Conservation (phyloP, 305 asterid genomes). For the Fraxinus velutina region DNA sequence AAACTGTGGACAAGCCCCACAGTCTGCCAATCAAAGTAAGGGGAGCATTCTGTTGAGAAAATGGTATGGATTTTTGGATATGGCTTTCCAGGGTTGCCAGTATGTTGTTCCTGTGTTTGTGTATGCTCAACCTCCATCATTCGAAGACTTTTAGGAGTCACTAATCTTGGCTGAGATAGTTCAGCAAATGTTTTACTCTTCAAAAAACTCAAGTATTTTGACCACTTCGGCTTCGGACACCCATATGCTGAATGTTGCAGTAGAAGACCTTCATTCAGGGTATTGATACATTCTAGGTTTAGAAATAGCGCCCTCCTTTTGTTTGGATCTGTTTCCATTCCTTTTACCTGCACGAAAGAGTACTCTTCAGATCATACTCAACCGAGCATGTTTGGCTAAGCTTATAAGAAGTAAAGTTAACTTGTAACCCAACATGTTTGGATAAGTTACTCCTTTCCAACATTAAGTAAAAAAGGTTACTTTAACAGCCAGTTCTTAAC, state of each 20-base stretch:
- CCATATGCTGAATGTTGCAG: conserved; percentile 67
- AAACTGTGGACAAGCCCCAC: conserved; percentile 94
- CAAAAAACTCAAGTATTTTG: conserved; percentile 86
- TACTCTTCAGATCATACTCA: neutral
- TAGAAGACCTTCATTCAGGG: conserved; percentile 78
- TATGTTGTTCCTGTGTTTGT: conserved; percentile 35
- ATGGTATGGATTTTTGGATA: conserved; percentile 81
- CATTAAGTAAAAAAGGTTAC: neutral
- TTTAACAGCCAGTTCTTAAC: neutral
- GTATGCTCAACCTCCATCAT: conserved; percentile 46
- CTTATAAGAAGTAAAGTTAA: neutral
- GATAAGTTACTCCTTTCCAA: neutral
- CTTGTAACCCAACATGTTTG: neutral
- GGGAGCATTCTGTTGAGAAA: conserved; percentile 84
- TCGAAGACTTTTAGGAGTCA: conserved; percentile 55
- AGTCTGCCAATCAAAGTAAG: conserved; percentile 96
- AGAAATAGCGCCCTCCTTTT: conserved; percentile 69
- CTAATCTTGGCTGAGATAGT: conserved; percentile 62
- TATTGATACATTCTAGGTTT: conserved; percentile 70
- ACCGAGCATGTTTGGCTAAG: neutral
- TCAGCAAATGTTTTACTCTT: conserved; percentile 81
- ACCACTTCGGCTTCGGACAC: conserved; percentile 87
- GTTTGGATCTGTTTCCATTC: conserved; percentile 60
- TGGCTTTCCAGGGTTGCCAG: conserved; percentile 53
- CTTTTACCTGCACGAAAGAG: conserved; percentile 52